Evolutionary conservation across 2,329 filamentous ascomycete genomes (phyloP), one percentile per base, ranked within the genome.

Genomic region (Nigrospora oryzae): DNA sequence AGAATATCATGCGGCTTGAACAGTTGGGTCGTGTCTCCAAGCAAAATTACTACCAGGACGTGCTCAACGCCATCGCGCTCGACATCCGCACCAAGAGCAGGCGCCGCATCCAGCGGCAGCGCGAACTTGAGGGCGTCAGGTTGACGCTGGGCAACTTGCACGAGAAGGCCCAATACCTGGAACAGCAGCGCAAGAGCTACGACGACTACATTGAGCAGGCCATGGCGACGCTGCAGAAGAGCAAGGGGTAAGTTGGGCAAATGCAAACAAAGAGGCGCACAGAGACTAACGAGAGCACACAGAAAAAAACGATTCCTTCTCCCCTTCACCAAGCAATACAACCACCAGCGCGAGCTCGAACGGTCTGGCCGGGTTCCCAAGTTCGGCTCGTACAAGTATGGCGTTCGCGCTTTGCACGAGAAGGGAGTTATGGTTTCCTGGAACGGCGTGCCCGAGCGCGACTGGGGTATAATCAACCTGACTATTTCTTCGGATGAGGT

Each of bases 181-280:
- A 98, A 61, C 86, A 89, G 55, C 93, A 98, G 67, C 80, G 95
- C 49, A 95, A 95, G 74, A 93, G 84, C 52, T 98, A 98, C 69
- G 95, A 98, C 62, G 89, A 98, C 68, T 98, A 98, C 67, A 95
- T 98, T 59, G 94, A 98, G 69, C 90, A 95, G 64, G 91, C 93
- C 40, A 96, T 98, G 88, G 77, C 90, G 48, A 98, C 94, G 5
- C 74, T 98, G 47, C 93, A 97, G 65, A 95, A 87, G 68, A 95
- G 96, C 66, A 96, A 96, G 68, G 90, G 85, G 79, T 84, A 74
- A 63, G 77, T 65, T 40, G 42, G 5, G 23, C 7, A 10, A 28
- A 28, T 28, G 23, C 23, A 28, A 10, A 7, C 23, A 28, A 28
- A 7, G 23, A 28, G 23, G 23, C 10, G 23, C 23, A 28, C 7